These are phyloP conservation scores for Cercospora sp. DNA, from an alignment of 2,329 filamentous ascomycete species.

Conservation along the genomic window DNA sequence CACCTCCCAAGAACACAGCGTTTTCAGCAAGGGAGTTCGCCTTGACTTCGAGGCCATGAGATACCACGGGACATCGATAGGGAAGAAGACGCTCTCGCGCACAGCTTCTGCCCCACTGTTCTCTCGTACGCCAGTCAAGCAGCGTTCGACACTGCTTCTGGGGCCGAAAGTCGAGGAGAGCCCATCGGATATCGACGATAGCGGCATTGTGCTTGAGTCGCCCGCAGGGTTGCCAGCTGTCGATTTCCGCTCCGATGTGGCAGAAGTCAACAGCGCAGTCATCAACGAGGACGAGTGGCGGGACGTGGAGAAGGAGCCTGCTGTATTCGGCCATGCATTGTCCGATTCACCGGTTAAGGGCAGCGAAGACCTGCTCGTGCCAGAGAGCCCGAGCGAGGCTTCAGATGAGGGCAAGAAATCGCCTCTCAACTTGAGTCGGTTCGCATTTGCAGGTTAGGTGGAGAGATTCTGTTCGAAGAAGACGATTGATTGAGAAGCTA, in stretches of 20 bases:
- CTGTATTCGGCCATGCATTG: constrained; percentile 13
- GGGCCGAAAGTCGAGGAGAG: constrained; percentile 4
- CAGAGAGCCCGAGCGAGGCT: constrained; percentile 47
- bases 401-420: constrained; percentile 42
- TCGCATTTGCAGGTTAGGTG: constrained; percentile 38
- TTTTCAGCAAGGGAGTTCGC: constrained; percentile 32
- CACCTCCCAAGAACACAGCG: constrained; percentile 15
- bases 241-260: constrained; percentile 26
- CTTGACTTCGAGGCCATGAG: constrained; percentile 28
- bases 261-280: constrained; percentile 22
- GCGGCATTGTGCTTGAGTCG: constrained; percentile 20
- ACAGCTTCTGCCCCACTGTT: constrained; percentile 21
- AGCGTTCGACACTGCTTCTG: neutral
- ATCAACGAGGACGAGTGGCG: constrained; percentile 32
- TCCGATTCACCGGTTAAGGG: constrained; percentile 40
- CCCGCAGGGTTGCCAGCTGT: constrained; percentile 2
- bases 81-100: constrained; percentile 16
- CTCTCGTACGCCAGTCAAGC: constrained; percentile 8
- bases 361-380: constrained; percentile 51
- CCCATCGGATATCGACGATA: constrained; percentile 17
- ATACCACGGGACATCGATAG: constrained; percentile 15
- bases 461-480: neutral
- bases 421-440: constrained; percentile 43
- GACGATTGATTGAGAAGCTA: neutral
- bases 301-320: constrained; percentile 30